Evolutionary conservation across 768 basidiomycete genomes (phyloP), one percentile per base, ranked within the genome.

Genomic region (Crassisporium funariophilum): DNA sequence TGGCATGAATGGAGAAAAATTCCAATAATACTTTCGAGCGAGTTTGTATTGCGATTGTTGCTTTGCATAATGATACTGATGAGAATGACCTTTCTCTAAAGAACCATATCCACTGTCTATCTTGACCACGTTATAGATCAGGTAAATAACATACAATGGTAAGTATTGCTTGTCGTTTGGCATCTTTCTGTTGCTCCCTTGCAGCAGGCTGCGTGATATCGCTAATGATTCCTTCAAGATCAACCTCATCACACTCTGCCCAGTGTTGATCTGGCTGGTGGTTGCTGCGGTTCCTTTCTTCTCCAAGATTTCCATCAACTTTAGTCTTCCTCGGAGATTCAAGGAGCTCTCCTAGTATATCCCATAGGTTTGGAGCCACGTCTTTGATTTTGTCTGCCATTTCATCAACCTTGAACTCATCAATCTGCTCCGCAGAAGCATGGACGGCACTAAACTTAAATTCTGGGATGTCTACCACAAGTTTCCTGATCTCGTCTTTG

Each of bases 31-130:
- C 47, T 57, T 37, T 64, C 5, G 47, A 41, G 36, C 5, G 47
- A 41, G 36, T 66, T 64, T 29, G 58, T 60, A 5, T 49, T 23
- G 29, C 57, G 54, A 45, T 65, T 63, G 16, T 41, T 38, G 35
- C 54, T 57, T 9, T 68, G 60, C 52, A 65, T 43, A 31, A 66
- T 45, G 9, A 65, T 58, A 29, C 57, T 61, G 11, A 68, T 50
- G 7, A 57, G 49, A 4, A 61, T 49, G 4, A 62, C 50, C 13
- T 47, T 54, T 49, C 61, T 62, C 62, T 64, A 40, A 12, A 35
- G 7, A 20, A 29, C 7, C 13, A 13, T 13, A 29, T 29, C 27
- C 7, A 29, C 7, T 7, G 7, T 7, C 27, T 13, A 29, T 13
- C 13, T 13, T 7, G 27, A 29, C 7, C 7, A 7, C 13, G 27